Base-by-base conservation (phyloP, 179 eudicot genomes). In the Actinidia arguta region DNA sequence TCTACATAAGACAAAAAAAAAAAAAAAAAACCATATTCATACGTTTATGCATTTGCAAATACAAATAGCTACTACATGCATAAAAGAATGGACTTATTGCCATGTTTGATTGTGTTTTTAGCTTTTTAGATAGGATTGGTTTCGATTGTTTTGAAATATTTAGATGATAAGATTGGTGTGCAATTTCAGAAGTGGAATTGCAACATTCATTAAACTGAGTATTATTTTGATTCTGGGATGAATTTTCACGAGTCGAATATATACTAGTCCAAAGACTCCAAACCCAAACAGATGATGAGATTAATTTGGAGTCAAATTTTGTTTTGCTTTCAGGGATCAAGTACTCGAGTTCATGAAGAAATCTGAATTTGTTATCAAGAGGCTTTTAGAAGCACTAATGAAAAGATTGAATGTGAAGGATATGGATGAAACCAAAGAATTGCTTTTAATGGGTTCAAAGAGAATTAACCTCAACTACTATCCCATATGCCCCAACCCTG, bases 401-500 rank as follows among this genome's bases (percentile, higher is more conserved):
- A 56, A 78, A 36, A 69, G 87, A 14, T 61, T 85, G 6, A 73
- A 79, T 5, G 79, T 76, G 59, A 36, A 56, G 51, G 84, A 85
- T 51, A 54, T 75, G 4, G 85, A 77, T 12, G 52, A 69, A 22
- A n/a, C 31, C 18, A 70, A 66, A 0, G 73, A 85, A 47, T 13
- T 58, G 12, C 54, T 52, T 6, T 36, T 78, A 14, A 81, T 81
- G 81, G 78, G 75, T 17, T 25, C 66, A n/a, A 56, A 48, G 55
- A 68, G 58, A 44, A 46, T 78, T 36, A 78, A 82, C 48, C 55
- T 81, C 5, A 84, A 63, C 44, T 81, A 77, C 81, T 86, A 81
- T 50, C 89, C 89, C 4, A 75, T 47, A 9, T 86, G 89, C 59
- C 89, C 89, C 3, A 85, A 83, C 48, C 89, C 89, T 4, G 85